phyloP scores from a whole-genome alignment of 345 rosid species.

The Rhizophora mangle region DNA sequence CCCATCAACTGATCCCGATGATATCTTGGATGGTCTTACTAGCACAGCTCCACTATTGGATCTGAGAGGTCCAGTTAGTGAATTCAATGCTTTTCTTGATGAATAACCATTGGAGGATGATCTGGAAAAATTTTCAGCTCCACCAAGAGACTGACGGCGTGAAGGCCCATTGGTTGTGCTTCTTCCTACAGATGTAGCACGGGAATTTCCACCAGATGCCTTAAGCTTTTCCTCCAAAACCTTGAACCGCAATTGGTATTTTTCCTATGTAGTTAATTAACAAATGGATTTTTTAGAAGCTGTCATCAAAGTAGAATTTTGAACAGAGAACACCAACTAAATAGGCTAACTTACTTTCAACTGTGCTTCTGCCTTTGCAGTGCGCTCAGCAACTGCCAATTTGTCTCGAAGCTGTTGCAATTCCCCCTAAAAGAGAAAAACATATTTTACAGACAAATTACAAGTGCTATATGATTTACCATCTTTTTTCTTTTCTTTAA shows the following conservation, averaged over 20 bases:
- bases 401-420: slow-evolving; percentile 52
- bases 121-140: slow-evolving; percentile 30
- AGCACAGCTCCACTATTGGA: slow-evolving; percentile 32
- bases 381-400: slow-evolving; percentile 41
- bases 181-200: slow-evolving; percentile 22
- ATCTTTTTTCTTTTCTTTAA: background rate
- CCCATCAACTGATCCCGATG: slow-evolving; percentile 39
- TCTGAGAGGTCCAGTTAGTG: slow-evolving; percentile 18
- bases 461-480: background rate
- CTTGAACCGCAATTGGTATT: slow-evolving; percentile 41
- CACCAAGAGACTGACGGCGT: slow-evolving; percentile 40
- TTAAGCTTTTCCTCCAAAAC: slow-evolving; percentile 44
- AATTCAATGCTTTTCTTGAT: slow-evolving; percentile 24
- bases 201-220: slow-evolving; percentile 26
- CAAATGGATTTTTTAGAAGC: background rate
- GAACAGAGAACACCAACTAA: background rate
- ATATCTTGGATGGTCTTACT: slow-evolving; percentile 26
- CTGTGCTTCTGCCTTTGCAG: slow-evolving; percentile 51
- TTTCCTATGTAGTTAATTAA: slow-evolving; percentile 34
- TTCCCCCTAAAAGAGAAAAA: slow-evolving; percentile 35
- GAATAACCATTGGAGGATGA: slow-evolving; percentile 29
- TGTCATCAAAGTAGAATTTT: background rate
- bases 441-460: background rate
- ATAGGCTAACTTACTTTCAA: slow-evolving; percentile 31
- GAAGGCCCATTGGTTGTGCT: slow-evolving; percentile 26